These are phyloP conservation scores for Mycogone perniciosa DNA, from an alignment of 2,329 filamentous ascomycete genomes.

Conservation along the genomic window DNA sequence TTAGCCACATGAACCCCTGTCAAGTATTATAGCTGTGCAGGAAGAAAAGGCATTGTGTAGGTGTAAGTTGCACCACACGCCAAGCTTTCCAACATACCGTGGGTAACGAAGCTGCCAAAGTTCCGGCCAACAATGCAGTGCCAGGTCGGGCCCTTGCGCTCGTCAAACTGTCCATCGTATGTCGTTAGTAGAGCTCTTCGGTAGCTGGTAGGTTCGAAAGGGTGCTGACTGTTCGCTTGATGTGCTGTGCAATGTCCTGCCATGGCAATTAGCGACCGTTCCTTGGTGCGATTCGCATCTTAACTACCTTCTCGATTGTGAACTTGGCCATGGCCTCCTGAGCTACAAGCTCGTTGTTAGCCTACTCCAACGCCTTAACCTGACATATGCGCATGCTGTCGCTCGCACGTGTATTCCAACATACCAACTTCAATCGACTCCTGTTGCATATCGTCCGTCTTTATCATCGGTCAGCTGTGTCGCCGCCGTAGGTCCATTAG, in stretches of 20 bases:
- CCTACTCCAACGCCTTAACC: conserved; percentile 9
- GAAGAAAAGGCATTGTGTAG: too few relatives aligned
- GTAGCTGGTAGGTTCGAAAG: conserved; percentile 3
- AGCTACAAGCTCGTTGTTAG: conserved; percentile 35
- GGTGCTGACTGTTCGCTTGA: conserved; percentile 76
- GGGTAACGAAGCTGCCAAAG: conserved; percentile 98
- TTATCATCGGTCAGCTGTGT: conserved; percentile 26
- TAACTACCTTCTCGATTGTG: conserved; percentile 52
- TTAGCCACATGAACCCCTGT: not conserved
- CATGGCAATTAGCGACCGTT: conserved; percentile 15
- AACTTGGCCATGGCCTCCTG: conserved; percentile 59
- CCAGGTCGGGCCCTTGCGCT: conserved; percentile 96
- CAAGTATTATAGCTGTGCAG: not conserved
- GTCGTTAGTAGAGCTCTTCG: not conserved
- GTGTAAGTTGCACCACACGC: not conserved
- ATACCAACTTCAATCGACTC: conserved; percentile 93
- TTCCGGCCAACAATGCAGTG: conserved; percentile 98
- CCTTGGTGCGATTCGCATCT: not conserved
- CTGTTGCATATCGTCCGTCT: conserved; percentile 97
- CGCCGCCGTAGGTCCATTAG: not conserved
- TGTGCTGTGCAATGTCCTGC: conserved; percentile 90
- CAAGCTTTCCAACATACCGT: conserved; percentile 55
- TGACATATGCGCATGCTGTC: conserved; percentile 3
- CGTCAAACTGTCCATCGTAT: conserved; percentile 66
- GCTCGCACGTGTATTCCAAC: conserved; percentile 29